Base-by-base conservation (phyloP, 805 yeast genomes). In the Debaryomyces castellii region DNA sequence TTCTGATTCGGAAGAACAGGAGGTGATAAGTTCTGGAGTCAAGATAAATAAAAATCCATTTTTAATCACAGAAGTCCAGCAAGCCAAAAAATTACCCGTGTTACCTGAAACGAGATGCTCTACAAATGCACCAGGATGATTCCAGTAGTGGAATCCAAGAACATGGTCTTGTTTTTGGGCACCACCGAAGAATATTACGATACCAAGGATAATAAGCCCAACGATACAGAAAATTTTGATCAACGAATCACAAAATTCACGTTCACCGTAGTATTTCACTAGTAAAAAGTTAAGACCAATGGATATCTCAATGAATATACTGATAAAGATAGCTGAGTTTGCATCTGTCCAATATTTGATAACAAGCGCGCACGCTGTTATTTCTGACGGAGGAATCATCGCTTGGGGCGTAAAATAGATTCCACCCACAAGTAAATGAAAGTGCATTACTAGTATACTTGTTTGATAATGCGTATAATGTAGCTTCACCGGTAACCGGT, bases 11-110 rank as follows among this genome's bases (percentile, higher is more conserved):
- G 82, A 76, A 14, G 82, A 77, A 27, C 48, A 48, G 23, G 45
- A 44, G 14, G 40, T 40, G 20, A 46, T 24, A 53, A 81, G 65
- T 65, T 82, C 87, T 18, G 86, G 85, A 30, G 81, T 58, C 33
- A 78, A 67, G 48, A 81, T 75, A 57, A 81, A 81, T 6, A 85
- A 77, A 53, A 80, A 82, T 11, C 80, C 86, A 37, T 83, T 79
- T 53, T 78, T 80, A 53, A 81, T 77, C 40, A 82, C 66, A 50
- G 75, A 78, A n/a, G 81, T 75, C 78, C 82, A 78, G 44, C 81
- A 71, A 20, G 83, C 87, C 23, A 80, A 63, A 60, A 84, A 82
- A 46, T 74, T 75, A 36, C 86, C 89, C 25, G 82, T 73, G 47
- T 69, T 65, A 25, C 87, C 88, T 5, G 36, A 6, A 11, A 44